Evolutionary conservation across 306 rosid genomes (phyloP), one percentile per base, ranked within the genome.

Genomic region (Lagenaria siceraria): DNA sequence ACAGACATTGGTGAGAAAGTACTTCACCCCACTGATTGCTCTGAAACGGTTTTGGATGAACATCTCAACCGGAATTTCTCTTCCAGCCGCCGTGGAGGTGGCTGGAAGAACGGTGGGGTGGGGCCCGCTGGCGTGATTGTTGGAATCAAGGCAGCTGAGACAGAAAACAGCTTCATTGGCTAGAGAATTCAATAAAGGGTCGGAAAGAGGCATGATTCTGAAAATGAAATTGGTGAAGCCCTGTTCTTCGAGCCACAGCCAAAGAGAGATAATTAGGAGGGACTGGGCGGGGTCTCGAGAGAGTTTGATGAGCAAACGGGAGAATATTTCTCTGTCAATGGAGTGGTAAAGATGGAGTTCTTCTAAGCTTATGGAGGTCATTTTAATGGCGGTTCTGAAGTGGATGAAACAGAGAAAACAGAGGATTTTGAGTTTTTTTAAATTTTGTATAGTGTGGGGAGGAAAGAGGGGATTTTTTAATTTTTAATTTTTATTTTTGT

Each of bases 171-270:
- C 92, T 79, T 91, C 94, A 1, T 69, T 69, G 10, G 85, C 87
- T 0, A 86, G 4, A 6, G 33, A 82, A 74, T 74, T 81, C 73
- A 89, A 22, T 1, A 76, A 0, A 0, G 17, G 4, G 54, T 81
- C 46, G 10, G 89, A 5, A 0, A 82, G 52, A 29, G 4, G 49
- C 35, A 17, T 51, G 56, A 85, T 48, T 59, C 40, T 80, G 22
- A 53, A 66, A 15, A 89, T 53, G 10, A 87, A 7, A 43, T 79
- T 83, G 0, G 77, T 79, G 54, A 76, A 78, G 3, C 84, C 81
- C 3, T 55, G 51, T 13, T 77, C 78, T 52, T 89, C 87, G 1
- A 91, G 78, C 88, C 92, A 89, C 0, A 87, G 54, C 97, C 97
- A 89, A 0, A 87, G 29, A 27, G 96, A 88, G 83, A 91, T 87